Evolutionary conservation across 306 rosid genomes (phyloP).

Genomic region (Quercus ilex): DNA sequence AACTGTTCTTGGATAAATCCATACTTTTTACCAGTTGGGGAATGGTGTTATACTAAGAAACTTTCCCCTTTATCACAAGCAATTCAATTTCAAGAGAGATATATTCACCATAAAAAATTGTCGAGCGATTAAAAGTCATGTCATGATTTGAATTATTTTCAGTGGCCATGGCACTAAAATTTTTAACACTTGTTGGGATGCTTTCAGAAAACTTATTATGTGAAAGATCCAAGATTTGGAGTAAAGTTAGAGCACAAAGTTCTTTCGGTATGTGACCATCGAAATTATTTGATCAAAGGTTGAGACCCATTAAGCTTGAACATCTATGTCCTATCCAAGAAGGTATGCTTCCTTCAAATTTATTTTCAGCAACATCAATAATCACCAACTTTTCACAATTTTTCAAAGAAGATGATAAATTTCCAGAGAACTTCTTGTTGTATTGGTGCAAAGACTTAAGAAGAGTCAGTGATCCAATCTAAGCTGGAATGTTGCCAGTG

Average conservation of each 20-base stretch:
- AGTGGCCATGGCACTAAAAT: neutral
- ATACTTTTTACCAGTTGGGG: neutral
- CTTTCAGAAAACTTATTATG: neutral
- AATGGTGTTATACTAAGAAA: neutral
- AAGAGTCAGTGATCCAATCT: conserved; percentile 7
- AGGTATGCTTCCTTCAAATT: conserved; percentile 16
- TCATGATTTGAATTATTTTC: no score
- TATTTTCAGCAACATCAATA: conserved; percentile 3
- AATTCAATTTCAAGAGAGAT: no score
- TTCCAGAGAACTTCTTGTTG: conserved; percentile 18
- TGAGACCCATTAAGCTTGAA: neutral
- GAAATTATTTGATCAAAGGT: conserved; percentile 11
- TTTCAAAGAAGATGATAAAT: conserved; percentile 3
- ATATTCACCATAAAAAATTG: no score
- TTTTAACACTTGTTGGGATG: conserved; percentile 13
- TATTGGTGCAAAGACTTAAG: conserved; percentile 10
- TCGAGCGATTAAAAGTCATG: no score
- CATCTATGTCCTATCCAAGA: neutral
- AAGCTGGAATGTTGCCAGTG: conserved; percentile 24
- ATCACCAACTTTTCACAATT: neutral
- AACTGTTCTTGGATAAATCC: conserved; percentile 1
- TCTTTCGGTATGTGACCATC: neutral
- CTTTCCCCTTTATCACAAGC: neutral
- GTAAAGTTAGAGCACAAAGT: neutral
- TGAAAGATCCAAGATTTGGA: conserved; percentile 19